phyloP scores from a whole-genome alignment of 495 filamentous ascomycete species.

The Penicillium manginii region DNA sequence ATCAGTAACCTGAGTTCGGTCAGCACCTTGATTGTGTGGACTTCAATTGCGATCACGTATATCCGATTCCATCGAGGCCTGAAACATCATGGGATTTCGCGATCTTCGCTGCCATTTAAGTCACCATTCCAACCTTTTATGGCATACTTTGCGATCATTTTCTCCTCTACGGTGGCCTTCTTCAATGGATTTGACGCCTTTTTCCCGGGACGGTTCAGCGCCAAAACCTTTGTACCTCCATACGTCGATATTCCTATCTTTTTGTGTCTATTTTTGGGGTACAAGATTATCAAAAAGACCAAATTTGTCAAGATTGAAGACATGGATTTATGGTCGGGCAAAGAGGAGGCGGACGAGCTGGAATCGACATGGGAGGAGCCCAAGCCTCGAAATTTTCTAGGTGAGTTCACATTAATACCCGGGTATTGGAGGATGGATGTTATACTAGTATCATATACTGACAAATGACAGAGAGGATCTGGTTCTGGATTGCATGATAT shows the following conservation, averaged over 20 bases:
- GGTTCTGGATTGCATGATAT: constrained; percentile 25
- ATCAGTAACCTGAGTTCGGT: constrained; percentile 58
- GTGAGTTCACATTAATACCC: too few relatives aligned
- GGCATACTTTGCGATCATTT: constrained; percentile 51
- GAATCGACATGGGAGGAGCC: constrained; percentile 28
- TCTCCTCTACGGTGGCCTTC: constrained; percentile 53
- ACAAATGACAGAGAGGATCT: constrained; percentile 16
- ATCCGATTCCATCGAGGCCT: constrained; percentile 58
- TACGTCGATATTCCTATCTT: constrained; percentile 60
- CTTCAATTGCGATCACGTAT: constrained; percentile 55
- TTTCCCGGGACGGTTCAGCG: constrained; percentile 48
- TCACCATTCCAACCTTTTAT: constrained; percentile 54
- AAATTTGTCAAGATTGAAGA: constrained; percentile 54
- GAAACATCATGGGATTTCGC: constrained; percentile 47
- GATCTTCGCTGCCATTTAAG: constrained; percentile 51
- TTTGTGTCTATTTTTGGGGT: constrained; percentile 52
- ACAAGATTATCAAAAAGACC: constrained; percentile 58
- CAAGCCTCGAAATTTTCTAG: constrained; percentile 28
- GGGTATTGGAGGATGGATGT: too few relatives aligned
- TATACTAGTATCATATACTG: not conserved
- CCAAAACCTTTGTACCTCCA: constrained; percentile 34
- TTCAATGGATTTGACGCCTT: constrained; percentile 65
- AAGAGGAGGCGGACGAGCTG: constrained; percentile 30
- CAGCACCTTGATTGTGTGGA: constrained; percentile 59
- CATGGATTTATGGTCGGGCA: constrained; percentile 45